Base-by-base conservation (phyloP, 495 filamentous ascomycete genomes). In the Tuber aestivum region DNA sequence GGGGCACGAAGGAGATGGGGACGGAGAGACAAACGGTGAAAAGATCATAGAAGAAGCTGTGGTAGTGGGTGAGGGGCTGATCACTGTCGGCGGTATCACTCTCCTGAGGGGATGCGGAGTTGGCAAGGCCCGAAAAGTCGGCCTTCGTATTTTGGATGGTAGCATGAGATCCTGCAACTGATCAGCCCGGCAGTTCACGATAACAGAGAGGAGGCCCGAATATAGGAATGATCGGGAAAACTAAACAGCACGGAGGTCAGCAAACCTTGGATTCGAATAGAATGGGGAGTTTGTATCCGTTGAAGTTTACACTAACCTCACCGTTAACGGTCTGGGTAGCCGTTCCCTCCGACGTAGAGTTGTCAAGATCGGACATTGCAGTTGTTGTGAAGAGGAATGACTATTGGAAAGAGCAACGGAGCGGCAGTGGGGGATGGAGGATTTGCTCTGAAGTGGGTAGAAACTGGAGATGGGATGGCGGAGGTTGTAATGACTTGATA, bases 21-120 rank as follows among this genome's bases (percentile, higher is more conserved):
- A 79, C 84, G 87, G 85, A 82, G 76, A 86, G 87, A 81, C 89
- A 86, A 81, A 88, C 86, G 72, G 88, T 89, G 73, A 99, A 85
- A 73, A 99, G 88, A 84, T 92, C 93, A 82, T 93, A 93, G 87
- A 98, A 94, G 86, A 97, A 89, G 45, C 94, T 97, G 86, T 98
- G 95, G 85, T 97, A 99, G 85, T 94, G 92, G 70, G 94, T 97
- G 86, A 98, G 85, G 40, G 91, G 91, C 84, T 97, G 94, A 80
- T 93, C 94, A 82, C 90, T 96, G 78, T 89, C 90, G 80, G 93
- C 89, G 50, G 88, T 88, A 75, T 90, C 48, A 37, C 70, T 72
- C 14, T 79, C 70, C 27, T 35, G 38, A 18, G 56, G 35, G 27
- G 73, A 71, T 7, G 69, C 69, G 40, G 81, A 82, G 50, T 72